Conservation (phyloP, 148 eudicot species). For the Fallopia convolvulus region DNA sequence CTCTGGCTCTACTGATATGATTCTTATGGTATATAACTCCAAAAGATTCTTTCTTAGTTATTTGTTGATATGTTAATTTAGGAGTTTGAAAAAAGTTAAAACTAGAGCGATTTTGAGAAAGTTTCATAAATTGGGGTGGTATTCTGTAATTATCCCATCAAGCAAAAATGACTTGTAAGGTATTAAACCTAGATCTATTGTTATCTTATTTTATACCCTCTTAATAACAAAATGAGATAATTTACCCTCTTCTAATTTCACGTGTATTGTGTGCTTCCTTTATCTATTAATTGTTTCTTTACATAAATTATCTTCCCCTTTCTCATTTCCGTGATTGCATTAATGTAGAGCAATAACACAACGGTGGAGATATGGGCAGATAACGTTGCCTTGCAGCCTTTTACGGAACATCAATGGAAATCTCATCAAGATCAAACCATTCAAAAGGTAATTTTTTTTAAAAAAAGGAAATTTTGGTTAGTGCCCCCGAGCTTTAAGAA, state of each 20-base stretch:
- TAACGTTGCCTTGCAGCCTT: slow-evolving; percentile 63
- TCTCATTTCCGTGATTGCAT: background rate
- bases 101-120: too few relatives aligned
- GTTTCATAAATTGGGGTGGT: too few relatives aligned
- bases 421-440: slow-evolving; percentile 58
- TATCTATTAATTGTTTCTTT: background rate
- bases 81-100: too few relatives aligned
- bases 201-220: background rate
- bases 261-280: background rate
- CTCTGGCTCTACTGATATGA: slow-evolving; percentile 22
- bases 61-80: too few relatives aligned
- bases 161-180: too few relatives aligned
- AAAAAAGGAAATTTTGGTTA: background rate
- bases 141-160: too few relatives aligned
- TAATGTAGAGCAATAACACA: slow-evolving; percentile 37
- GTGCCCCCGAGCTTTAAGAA: too few relatives aligned
- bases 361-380: slow-evolving; percentile 48
- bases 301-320: background rate
- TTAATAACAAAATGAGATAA: too few relatives aligned
- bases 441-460: slow-evolving; percentile 36
- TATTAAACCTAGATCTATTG: background rate
- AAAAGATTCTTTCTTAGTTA: background rate
- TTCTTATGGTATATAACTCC: slow-evolving; percentile 22
- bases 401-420: slow-evolving; percentile 64
- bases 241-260: background rate